Evolutionary conservation across 106 monocot genomes (phyloP).

Genomic region (Dendrobium officinale): DNA sequence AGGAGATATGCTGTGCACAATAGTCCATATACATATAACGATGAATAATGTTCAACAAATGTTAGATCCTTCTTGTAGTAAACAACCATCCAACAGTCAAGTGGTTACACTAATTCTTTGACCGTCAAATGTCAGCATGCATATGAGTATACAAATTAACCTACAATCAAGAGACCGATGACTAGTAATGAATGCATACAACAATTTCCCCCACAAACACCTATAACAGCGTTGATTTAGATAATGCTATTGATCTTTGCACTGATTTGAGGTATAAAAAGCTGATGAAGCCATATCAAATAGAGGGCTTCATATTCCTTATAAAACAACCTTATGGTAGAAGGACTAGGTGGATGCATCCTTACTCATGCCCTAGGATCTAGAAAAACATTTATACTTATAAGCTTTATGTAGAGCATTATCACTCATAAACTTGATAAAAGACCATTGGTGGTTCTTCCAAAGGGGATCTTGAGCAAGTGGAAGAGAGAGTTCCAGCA

Average conservation of each 20-base stretch:
- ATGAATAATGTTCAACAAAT: no score
- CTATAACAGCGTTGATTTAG: not conserved
- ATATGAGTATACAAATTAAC: no score
- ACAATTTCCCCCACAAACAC: no score
- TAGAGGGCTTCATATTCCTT: conserved; percentile 83
- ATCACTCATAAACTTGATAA: conserved; percentile 58
- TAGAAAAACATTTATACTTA: conserved; percentile 95
- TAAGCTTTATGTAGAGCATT: conserved; percentile 94
- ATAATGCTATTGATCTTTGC: conserved; percentile 43
- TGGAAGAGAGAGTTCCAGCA: conserved; percentile 73
- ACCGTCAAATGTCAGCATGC: no score
- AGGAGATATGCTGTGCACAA: no score
- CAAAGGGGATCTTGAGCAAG: conserved; percentile 71
- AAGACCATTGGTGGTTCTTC: conserved; percentile 73
- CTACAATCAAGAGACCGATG: no score
- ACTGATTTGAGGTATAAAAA: conserved; percentile 75
- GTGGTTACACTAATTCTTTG: no score
- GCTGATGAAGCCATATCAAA: conserved; percentile 75
- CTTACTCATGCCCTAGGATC: conserved; percentile 96
- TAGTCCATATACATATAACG: no score
- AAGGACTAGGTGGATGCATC: conserved; percentile 88
- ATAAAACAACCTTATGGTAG: conserved; percentile 63
- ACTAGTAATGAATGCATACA: no score
- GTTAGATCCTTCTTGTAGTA: no score
- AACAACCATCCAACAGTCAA: no score